Evolutionary conservation across 116 monocot genomes (phyloP), one percentile per base, ranked within the genome.

Genomic region (Posidonia oceanica): DNA sequence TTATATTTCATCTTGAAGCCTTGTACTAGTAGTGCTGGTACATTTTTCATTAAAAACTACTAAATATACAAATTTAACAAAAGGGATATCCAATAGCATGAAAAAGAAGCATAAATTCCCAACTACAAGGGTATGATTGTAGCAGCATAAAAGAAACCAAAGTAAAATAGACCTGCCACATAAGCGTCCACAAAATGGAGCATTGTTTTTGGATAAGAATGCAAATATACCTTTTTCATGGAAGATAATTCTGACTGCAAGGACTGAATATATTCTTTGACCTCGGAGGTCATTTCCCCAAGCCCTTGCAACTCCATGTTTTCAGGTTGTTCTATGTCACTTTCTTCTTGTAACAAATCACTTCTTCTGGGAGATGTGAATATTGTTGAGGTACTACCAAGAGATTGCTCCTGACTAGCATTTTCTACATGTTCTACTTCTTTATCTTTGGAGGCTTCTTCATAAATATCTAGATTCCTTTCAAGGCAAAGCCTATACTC

Each of bases 401-500:
- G 59, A 41, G 63, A 72, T 8, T 37, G 59, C 15, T 76, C 69
- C 11, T 57, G 56, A 64, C 53, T 57, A 82, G 68, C 70, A 76
- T 65, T 44, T 74, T 74, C 71, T 36, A 15, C 20, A 21, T 20
- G 67, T 67, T 76, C 69, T 23, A 23, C 12, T 61, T 78, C 78
- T 48, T 48, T 48, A 48, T 71, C 39, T 59, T 78, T 79, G 21
- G 75, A 70, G 39, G 59, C 39, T 52, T 82, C 81, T 60, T 84
- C 85, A 40, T 51, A 54, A 71, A 76, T 67, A 64, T 79, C 94
- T 40, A 89, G 41, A 44, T 76, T 94, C 67, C 81, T 81, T 84
- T 94, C 94, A 67, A 94, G 83, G 63, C 77, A 89, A 39, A 89
- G 81, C 75, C 89, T 84, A 69, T 89, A 89, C 74, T 94, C 94